Evolutionary conservation across 2,329 filamentous ascomycete species (phyloP).

Genomic region (Neofusicoccum sp.): DNA sequence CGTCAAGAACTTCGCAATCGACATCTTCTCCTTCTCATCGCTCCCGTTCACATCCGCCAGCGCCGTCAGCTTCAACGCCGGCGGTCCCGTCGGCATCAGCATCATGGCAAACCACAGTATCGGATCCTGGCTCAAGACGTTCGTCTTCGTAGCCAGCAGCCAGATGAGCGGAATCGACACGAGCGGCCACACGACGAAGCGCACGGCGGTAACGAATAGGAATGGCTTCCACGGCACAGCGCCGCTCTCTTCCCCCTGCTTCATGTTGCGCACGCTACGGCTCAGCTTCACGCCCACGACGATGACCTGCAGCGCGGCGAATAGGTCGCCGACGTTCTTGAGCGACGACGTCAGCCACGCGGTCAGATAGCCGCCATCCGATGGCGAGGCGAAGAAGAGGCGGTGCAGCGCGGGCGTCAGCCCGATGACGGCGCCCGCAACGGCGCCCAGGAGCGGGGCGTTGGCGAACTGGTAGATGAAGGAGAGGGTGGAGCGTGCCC

Average conservation of each 20-base stretch:
- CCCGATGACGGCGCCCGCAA: constrained; percentile 59
- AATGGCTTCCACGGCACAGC: constrained; percentile 51
- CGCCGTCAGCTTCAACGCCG: constrained; percentile 54
- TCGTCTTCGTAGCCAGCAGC: constrained; percentile 52
- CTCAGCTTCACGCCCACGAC: constrained; percentile 66
- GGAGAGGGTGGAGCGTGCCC: constrained; percentile 40
- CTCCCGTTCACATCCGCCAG: constrained; percentile 51
- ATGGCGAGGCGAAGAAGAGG: constrained; percentile 59
- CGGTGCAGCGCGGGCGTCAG: constrained; percentile 58
- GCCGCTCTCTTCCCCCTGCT: constrained; percentile 41
- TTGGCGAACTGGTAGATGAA: constrained; percentile 57
- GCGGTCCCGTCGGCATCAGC: constrained; percentile 58
- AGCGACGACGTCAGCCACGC: constrained; percentile 65
- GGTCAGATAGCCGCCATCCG: constrained; percentile 62
- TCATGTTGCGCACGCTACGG: constrained; percentile 50
- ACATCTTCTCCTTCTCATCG: constrained; percentile 51
- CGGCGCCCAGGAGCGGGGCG: constrained; percentile 60
- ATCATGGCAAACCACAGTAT: constrained; percentile 66
- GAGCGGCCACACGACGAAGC: constrained; percentile 62
- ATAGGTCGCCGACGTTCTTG: constrained; percentile 62
- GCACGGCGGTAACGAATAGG: constrained; percentile 52
- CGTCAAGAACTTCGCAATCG: constrained; percentile 53
- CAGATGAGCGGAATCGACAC: constrained; percentile 57
- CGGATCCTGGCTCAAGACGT: constrained; percentile 53
- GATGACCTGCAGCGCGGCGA: constrained; percentile 64